phyloP scores from a whole-genome alignment of 176 grass and related monocot species.

The Pontederia paniculata region DNA sequence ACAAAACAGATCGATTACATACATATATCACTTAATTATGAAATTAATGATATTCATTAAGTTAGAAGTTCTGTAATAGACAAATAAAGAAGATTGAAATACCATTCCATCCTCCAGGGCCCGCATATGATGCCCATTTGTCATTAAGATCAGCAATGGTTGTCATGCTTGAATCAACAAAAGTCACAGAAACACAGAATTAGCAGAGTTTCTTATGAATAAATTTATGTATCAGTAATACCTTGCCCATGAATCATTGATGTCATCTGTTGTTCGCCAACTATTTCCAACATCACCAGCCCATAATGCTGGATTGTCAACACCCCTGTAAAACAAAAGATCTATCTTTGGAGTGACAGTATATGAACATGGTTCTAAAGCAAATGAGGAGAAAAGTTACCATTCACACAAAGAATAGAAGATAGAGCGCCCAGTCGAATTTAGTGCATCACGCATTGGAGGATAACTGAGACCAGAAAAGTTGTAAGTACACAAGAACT shows the following conservation, averaged over 20 bases:
- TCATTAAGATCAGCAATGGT: conserved; percentile 84
- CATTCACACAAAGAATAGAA: conserved; percentile 97
- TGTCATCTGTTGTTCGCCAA: conserved; percentile 95
- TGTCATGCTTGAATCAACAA: conserved; percentile 72
- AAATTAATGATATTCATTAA: not conserved
- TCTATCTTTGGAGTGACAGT: not conserved
- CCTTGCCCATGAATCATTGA: conserved; percentile 85
- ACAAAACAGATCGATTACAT: not conserved
- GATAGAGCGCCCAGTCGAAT: conserved; percentile 67
- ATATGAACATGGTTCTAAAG: not conserved
- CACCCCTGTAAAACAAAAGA: conserved; percentile 45
- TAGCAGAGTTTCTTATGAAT: not conserved
- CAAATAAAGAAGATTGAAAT: conserved; percentile 13
- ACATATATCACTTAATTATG: not conserved
- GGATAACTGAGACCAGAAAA: conserved; percentile 54
- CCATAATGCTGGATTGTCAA: conserved; percentile 91
- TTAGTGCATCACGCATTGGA: conserved; percentile 93
- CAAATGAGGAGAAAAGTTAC: conserved; percentile 21
- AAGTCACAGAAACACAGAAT: no score
- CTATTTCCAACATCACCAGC: conserved; percentile 85
- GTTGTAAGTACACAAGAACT: not conserved
- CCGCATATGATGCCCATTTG: conserved; percentile 96
- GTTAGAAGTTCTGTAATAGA: not conserved
- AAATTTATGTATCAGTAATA: conserved; percentile 7
- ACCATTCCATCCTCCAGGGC: conserved; percentile 99